Evolutionary conservation across 345 rosid species (phyloP).

Genomic region (Microthlaspi erraticum): DNA sequence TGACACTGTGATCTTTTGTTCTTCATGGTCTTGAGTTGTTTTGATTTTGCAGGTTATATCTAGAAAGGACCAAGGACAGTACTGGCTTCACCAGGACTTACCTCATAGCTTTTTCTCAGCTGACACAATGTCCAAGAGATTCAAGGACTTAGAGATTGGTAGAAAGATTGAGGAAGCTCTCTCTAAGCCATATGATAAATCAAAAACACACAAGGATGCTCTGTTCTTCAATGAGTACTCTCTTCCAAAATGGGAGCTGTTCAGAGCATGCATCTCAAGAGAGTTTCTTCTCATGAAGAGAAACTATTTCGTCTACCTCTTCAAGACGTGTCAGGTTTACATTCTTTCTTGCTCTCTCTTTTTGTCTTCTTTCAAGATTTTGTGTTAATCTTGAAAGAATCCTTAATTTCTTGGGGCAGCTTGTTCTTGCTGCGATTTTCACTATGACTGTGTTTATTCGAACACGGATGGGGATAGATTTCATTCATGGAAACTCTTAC

Average conservation of each 20-base stretch:
- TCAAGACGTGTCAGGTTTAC: conserved; percentile 55
- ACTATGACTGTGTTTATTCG: conserved; percentile 69
- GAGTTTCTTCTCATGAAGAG: conserved; percentile 88
- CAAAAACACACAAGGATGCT: conserved; percentile 74
- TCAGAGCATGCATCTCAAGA: conserved; percentile 78
- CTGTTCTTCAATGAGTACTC: conserved; percentile 68
- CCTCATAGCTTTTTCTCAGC: conserved; percentile 63
- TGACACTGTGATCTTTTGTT: not conserved
- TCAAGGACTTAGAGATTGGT: conserved; percentile 71
- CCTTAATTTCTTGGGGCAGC: conserved; percentile 49
- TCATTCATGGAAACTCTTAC: conserved; percentile 70
- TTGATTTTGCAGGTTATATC: conserved; percentile 54
- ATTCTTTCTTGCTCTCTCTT: not conserved
- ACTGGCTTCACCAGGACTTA: conserved; percentile 62
- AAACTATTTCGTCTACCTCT: conserved; percentile 77
- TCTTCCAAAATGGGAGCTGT: conserved; percentile 60
- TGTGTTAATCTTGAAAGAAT: conserved; percentile 9
- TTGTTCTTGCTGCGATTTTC: conserved; percentile 56
- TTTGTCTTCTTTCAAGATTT: conserved; percentile 7
- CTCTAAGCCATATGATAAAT: conserved; percentile 68
- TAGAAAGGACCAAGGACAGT: conserved; percentile 81
- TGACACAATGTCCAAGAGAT: conserved; percentile 65
- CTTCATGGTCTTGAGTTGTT: not conserved
- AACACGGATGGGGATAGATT: conserved; percentile 73
- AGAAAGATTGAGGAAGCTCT: conserved; percentile 66